Evolutionary conservation across 352 stramenopile genomes (phyloP), one percentile per base, ranked within the genome.

Genomic region (Achlya hypogyna): DNA sequence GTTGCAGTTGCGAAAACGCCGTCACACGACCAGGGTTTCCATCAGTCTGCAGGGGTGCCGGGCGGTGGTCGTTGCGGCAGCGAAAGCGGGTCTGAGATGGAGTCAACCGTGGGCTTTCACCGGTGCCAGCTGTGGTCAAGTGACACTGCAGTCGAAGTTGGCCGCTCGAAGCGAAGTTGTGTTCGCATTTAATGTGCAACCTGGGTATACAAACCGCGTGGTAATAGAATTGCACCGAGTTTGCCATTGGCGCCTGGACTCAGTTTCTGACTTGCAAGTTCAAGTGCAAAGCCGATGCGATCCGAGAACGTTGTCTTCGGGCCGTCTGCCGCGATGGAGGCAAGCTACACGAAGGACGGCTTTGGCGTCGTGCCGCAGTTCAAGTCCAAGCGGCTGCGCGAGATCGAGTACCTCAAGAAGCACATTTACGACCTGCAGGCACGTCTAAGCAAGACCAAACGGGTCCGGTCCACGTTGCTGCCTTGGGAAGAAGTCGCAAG

Each of bases 401-500:
- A 63, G 31, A 31, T 67, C 29, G 28, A 67, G 51, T 35, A 45
- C 45, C 51, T 67, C 45, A 20, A 67, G 43, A 31, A 49, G 14
- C 60, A 42, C 16, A 49, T 67, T 6, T 67, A 67, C 42, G 60
- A 67, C 3, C 25, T 67, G 29, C 28, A 67, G 28, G 51, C 28
- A 5, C 35, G 40, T 9, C 40, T 67, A n/a, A 4, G 12, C 12
- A 54, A 53, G 47, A 34, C 51, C 34, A 31, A 49, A 14, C 35
- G 32, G 20, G n/a, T 25, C 20, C 54, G 32, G 3, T 5, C 23
- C 23, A 43, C 54, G 42, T 32, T 63, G 1, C 25, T 63, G 28
- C 54, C 54, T 28, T 63, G 54, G 54, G 54, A 63, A 35, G 54
- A 63, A 18, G 54, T 63, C 32, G 54, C 54, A 25, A 31, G 23